Base-by-base conservation (phyloP, 768 basidiomycete species). In the Pleurotus tuber-regium region DNA sequence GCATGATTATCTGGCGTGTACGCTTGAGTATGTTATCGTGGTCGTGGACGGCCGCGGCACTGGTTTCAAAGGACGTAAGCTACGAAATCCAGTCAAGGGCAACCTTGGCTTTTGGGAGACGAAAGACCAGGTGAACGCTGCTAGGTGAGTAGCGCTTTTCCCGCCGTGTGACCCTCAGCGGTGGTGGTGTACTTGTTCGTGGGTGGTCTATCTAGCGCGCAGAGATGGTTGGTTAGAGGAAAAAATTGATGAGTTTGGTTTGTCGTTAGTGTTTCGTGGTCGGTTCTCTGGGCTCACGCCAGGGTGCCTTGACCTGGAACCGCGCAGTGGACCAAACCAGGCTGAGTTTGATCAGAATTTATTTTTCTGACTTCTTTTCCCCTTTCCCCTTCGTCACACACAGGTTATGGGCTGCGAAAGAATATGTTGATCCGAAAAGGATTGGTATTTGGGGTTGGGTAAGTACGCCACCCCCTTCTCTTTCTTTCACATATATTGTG, bases 361-460 rank as follows among this genome's bases (percentile, higher is more conserved):
- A 25, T 35, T 48, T 23, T 33, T 21, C 23, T 48, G 30, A 31
- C 46, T 48, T 31, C 31, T 35, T 48, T 48, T n/a, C 26, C 16
- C 24, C 24, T 28, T 47, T 35, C 19, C 25, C 46, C 29, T 46
- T 29, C 28, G 24, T 46, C 33, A 39, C 42, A 24, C 19, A 10
- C 53, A 90, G 90, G 50, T 70, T 85, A 41, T 97, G 92, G 90
- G 90, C 87, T 2, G 76, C 83, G 57, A 91, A 89, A 67, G 75
- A 80, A 12, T 98, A 98, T 63, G 88, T 98, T 1, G 97, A 99
- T 65, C 74, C 82, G 31, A 83, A 80, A 64, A 76, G 93, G 39
- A 89, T 98, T 41, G 97, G 96, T 0, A 87, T 98, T 44, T 98
- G 95, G 95, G 97, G 97, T 36, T 98, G 97, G 96, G 92, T 93